These are phyloP conservation scores for Apiospora sp. DNA, from an alignment of 2,329 filamentous ascomycete genomes.

Conservation along the genomic window DNA sequence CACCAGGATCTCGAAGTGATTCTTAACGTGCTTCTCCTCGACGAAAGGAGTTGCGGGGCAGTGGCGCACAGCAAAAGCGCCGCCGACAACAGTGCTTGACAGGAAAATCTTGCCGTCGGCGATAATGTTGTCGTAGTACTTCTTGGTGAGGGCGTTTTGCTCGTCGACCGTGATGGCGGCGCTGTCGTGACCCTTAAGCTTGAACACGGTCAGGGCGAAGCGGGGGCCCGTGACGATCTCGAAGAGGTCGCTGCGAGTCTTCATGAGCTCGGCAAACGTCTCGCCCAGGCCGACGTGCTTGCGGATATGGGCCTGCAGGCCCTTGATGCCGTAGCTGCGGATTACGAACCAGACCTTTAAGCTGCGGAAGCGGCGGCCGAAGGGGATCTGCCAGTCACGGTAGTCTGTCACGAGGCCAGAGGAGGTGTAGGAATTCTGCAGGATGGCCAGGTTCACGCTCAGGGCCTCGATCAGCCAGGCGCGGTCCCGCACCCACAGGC, in stretches of 20 bases:
- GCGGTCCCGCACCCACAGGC: conserved; percentile 80
- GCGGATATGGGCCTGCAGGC: conserved; percentile 76
- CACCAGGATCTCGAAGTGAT: conserved; percentile 78
- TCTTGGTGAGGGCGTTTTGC: conserved; percentile 74
- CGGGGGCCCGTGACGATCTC: conserved; percentile 75
- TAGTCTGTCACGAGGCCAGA: conserved; percentile 90
- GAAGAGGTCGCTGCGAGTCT: conserved; percentile 72
- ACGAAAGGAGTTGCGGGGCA: conserved; percentile 75
- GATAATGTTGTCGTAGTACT: conserved; percentile 80
- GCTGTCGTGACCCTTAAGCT: conserved; percentile 57
- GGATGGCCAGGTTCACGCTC: conserved; percentile 80
- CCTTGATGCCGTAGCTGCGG: conserved; percentile 79
- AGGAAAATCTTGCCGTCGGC: conserved; percentile 80
- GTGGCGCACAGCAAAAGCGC: conserved; percentile 80
- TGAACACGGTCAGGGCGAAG: conserved; percentile 83
- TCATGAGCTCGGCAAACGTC: conserved; percentile 69
- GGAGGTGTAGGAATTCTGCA: conserved; percentile 82
- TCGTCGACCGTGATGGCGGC: conserved; percentile 47
- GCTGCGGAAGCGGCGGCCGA: conserved; percentile 86
- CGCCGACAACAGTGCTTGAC: conserved; percentile 78
- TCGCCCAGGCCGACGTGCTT: conserved; percentile 75
- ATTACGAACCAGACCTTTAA: conserved; percentile 97
- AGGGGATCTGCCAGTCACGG: conserved; percentile 95
- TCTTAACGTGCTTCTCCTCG: conserved; percentile 75
- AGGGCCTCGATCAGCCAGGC: conserved; percentile 81